Evolutionary conservation across 139 green algal species (phyloP).

Genomic region (Axilococcus clingmanii): DNA sequence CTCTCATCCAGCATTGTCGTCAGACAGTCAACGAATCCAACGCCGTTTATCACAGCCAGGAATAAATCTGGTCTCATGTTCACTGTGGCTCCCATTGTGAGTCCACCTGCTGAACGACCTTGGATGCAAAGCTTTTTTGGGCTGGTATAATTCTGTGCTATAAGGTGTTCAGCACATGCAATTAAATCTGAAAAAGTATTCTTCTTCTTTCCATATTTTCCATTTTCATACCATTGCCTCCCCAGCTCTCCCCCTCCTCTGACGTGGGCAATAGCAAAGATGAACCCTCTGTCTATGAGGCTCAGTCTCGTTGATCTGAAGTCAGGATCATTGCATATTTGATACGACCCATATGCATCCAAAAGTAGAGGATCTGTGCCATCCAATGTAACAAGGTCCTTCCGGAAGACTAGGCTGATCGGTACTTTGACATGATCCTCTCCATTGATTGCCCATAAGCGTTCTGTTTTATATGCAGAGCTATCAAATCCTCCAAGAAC

Average conservation of each 20-base stretch:
- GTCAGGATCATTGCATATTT: constrained; percentile 42
- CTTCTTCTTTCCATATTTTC: constrained; percentile 66
- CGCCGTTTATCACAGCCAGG: constrained; percentile 23
- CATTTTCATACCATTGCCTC: constrained; percentile 63
- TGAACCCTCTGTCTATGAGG: constrained; percentile 68
- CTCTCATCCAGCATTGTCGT: constrained; percentile 65
- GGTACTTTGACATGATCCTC: constrained; percentile 48
- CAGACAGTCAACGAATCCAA: constrained; percentile 89
- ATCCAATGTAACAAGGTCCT: constrained; percentile 51
- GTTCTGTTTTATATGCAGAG: constrained; percentile 57
- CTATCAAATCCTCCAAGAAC: constrained; percentile 75
- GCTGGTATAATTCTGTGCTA: constrained; percentile 42
- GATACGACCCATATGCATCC: constrained; percentile 49
- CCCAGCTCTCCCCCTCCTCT: constrained; percentile 75
- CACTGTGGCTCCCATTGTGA: constrained; percentile 59
- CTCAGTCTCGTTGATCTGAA: constrained; percentile 30
- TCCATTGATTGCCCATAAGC: constrained; percentile 67
- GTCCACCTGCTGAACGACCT: constrained; percentile 61
- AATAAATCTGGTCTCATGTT: constrained; percentile 70
- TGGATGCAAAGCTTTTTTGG: constrained; percentile 38
- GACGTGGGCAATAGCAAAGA: constrained; percentile 72
- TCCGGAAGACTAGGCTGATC: constrained; percentile 64
- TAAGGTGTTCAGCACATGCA: constrained; percentile 51
- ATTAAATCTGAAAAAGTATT: constrained; percentile 83
- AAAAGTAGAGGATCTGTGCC: constrained; percentile 54